Evolutionary conservation across 129 eudicot genomes (phyloP).

Genomic region (Centaurea solstitialis): DNA sequence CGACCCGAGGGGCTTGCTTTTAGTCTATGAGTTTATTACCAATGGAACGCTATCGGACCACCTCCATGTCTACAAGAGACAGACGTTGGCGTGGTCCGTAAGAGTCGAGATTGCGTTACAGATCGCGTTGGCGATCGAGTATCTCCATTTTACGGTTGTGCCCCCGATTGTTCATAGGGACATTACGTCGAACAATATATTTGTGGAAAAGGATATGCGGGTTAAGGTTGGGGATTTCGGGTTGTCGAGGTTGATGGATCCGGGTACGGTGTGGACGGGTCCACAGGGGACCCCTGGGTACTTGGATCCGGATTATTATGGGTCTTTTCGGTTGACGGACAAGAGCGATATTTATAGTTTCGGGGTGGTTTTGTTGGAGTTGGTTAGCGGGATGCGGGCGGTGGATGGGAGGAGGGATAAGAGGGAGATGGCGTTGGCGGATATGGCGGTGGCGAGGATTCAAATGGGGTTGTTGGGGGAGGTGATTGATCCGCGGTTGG

Average conservation of each 20-base stretch:
- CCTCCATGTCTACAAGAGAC: slow-evolving; percentile 51
- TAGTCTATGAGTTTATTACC: slow-evolving; percentile 81
- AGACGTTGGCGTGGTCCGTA: slow-evolving; percentile 50
- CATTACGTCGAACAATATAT: slow-evolving; percentile 77
- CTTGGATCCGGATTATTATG: slow-evolving; percentile 82
- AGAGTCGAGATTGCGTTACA: slow-evolving; percentile 80
- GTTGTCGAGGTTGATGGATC: slow-evolving; percentile 59
- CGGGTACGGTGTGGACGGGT: slow-evolving; percentile 95
- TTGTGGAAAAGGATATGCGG: slow-evolving; percentile 75
- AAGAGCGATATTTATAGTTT: slow-evolving; percentile 92
- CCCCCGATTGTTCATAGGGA: slow-evolving; percentile 92
- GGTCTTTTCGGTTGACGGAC: slow-evolving; percentile 78
- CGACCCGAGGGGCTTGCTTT: slow-evolving; percentile 73
- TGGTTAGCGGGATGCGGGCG: slow-evolving; percentile 89
- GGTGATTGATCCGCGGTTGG: slow-evolving; percentile 75
- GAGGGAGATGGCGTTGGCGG: slow-evolving; percentile 79
- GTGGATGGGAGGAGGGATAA: slow-evolving; percentile 81
- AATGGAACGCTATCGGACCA: slow-evolving; percentile 88
- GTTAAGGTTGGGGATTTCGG: slow-evolving; percentile 94
- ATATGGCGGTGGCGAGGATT: slow-evolving; percentile 81
- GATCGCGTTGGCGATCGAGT: slow-evolving; percentile 75
- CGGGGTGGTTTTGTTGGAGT: slow-evolving; percentile 81
- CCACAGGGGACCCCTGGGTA: slow-evolving; percentile 98
- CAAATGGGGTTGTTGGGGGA: slow-evolving; percentile 74
- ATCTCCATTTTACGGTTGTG: slow-evolving; percentile 63